Base-by-base conservation (phyloP, 768 basidiomycete species). In the Boletus pseudo-olivaceus region DNA sequence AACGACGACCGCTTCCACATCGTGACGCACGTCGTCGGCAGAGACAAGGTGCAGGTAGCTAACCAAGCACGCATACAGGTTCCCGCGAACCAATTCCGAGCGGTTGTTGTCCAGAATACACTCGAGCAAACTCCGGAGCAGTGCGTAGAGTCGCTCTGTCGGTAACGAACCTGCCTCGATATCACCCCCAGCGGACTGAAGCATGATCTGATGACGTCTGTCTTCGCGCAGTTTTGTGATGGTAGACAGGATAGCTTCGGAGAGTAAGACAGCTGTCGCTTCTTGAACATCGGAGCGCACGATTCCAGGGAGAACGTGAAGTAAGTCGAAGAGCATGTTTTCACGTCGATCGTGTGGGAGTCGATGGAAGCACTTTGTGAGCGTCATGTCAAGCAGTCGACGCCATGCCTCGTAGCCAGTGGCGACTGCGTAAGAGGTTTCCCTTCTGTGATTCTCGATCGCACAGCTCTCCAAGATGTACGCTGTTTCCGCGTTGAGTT, bases 151-250 rank as follows among this genome's bases (percentile, higher is more conserved):
- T 34, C 92, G 79, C 62, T 97, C 94, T 0, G 85, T 82, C 3
- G 93, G 93, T 17, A 94, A 72, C 10, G 84, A 80, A 26, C 87
- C 83, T 1, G 83, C 81, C 33, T 82, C 82, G 5, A 78, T 73
- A 57, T 85, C 83, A 3, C 83, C 82, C 12, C 80, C 80, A 5
- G 83, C 77, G 0, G 87, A 82, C 55, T 87, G 86, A 1, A 89
- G 68, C 47, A 86, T 74, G 29, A 84, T 63, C 57, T 92, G 87
- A 53, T 87, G 81, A 26, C 82, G 83, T 48, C 88, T 73, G 57
- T 91, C 90, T 69, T 93, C 90, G 7, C 93, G 82, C n/a, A 98
- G 72, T 63, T 92, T 93, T 14, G 93, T 93, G 56, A 93, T 87
- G 6, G 85, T 79, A 0, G 92, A 88, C 23, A 98, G 68, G 6